These are phyloP conservation scores for Taphrina wiesneri DNA, from an alignment of 1,139 yeast species.

Conservation along the genomic window DNA sequence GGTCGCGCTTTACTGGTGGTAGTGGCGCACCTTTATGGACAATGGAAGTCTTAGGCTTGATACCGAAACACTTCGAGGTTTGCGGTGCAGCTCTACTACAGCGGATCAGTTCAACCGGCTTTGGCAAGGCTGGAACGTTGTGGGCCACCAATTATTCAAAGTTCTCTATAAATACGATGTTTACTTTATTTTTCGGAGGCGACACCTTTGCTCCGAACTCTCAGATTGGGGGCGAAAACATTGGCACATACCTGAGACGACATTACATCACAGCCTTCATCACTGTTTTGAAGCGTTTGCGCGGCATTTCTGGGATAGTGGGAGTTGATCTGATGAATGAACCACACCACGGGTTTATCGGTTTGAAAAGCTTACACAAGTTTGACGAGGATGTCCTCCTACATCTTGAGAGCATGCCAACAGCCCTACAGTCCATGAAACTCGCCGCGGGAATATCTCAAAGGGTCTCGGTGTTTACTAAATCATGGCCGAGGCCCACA, in stretches of 20 bases:
- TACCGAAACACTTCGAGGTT: slow-evolving; percentile 64
- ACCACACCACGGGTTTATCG: slow-evolving; percentile 56
- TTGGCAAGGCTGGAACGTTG: slow-evolving; percentile 71
- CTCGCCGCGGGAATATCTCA: slow-evolving; percentile 73
- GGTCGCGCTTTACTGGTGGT: slow-evolving; percentile 92
- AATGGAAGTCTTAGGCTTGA: slow-evolving; percentile 82
- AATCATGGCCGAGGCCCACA: slow-evolving; percentile 32
- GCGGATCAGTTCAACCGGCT: slow-evolving; percentile 51
- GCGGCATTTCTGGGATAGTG: slow-evolving; percentile 53
- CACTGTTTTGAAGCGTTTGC: slow-evolving; percentile 57
- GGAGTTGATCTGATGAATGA: slow-evolving; percentile 89
- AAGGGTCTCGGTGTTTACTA: slow-evolving; percentile 52
- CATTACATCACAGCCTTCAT: slow-evolving; percentile 62
- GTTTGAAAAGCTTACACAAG: slow-evolving; percentile 40
- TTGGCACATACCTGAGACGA: slow-evolving; percentile 72
- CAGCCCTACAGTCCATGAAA: slow-evolving; percentile 44
- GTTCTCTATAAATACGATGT: slow-evolving; percentile 76
- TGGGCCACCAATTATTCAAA: slow-evolving; percentile 90
- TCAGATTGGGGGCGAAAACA: slow-evolving; percentile 66
- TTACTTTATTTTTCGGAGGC: slow-evolving; percentile 83
- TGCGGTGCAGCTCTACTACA: slow-evolving; percentile 79
- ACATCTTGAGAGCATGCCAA: slow-evolving; percentile 44
- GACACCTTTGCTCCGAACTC: slow-evolving; percentile 68
- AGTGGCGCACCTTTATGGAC: slow-evolving; percentile 97
- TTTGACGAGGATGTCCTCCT: slow-evolving; percentile 42